These are phyloP conservation scores for Mucor irregularis DNA, from an alignment of 371 early-diverging fungal species.

Conservation along the genomic window DNA sequence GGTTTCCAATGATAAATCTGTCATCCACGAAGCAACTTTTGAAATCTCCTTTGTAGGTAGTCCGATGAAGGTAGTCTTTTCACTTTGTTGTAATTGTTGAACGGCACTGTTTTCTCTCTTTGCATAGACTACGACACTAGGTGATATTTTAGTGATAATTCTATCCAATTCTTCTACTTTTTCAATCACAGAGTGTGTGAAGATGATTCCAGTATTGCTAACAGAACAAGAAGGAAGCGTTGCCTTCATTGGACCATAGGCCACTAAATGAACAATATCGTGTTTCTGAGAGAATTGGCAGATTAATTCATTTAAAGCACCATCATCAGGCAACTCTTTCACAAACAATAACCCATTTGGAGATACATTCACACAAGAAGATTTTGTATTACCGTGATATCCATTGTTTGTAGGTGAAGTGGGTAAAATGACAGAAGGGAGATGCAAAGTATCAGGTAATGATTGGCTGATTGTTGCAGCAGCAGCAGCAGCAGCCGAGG, in stretches of 20 bases:
- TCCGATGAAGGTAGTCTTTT: constrained; percentile 5
- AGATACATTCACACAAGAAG: not conserved
- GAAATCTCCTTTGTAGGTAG: not conserved
- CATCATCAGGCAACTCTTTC: not conserved
- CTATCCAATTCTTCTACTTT: not conserved
- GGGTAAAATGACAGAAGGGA: constrained; percentile 2
- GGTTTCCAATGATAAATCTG: constrained; percentile 49
- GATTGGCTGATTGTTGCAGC: not conserved
- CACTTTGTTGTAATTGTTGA: constrained; percentile 1
- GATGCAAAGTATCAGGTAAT: not conserved
- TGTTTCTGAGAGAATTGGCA: not conserved
- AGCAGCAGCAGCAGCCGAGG: no score
- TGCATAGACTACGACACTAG: constrained; percentile 18
- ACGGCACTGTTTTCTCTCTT: constrained; percentile 16
- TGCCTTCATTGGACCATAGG: no score
- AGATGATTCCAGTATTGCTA: not conserved
- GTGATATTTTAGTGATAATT: constrained; percentile 17
- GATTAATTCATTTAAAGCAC: not conserved
- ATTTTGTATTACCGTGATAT: not conserved
- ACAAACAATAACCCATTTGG: not conserved
- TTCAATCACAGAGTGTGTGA: not conserved
- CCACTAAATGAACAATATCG: not conserved
- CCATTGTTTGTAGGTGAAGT: not conserved
- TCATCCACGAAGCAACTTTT: constrained; percentile 38
- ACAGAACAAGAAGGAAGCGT: not conserved